phyloP scores from a whole-genome alignment of 495 filamentous ascomycete genomes.

The Podospora pseudoanserina region DNA sequence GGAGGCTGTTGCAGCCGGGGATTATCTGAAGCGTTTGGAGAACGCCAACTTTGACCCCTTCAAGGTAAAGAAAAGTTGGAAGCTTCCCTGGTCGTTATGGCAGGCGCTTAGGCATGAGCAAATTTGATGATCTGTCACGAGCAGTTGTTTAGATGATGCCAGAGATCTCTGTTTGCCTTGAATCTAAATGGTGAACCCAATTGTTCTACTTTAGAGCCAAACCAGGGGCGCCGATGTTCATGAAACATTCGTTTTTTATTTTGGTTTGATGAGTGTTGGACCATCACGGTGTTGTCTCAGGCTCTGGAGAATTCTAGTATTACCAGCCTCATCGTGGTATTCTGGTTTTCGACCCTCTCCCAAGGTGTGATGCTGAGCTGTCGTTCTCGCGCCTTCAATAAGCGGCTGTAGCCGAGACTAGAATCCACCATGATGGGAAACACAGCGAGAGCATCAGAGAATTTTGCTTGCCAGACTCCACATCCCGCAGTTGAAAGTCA shows the following conservation, averaged over 20 bases:
- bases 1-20: slow-evolving; percentile 68
- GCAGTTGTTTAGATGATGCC: neutral
- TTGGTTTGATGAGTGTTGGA: no score
- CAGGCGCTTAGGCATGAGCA: slow-evolving; percentile 59
- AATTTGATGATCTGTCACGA: slow-evolving; percentile 38
- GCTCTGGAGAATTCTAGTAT: no score
- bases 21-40: slow-evolving; percentile 77
- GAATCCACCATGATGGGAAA: neutral
- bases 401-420: neutral
- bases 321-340: no score
- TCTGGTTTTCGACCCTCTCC: no score
- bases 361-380: no score
- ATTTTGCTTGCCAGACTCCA: neutral
- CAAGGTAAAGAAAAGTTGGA: slow-evolving; percentile 74
- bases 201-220: no score
- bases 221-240: no score
- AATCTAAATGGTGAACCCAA: neutral
- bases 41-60: slow-evolving; percentile 74
- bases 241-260: no score
- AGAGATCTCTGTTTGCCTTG: neutral
- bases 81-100: slow-evolving; percentile 81
- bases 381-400: neutral
- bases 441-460: neutral
- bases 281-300: no score
- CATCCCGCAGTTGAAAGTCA: neutral